Evolutionary conservation across 768 basidiomycete species (phyloP), one percentile per base, ranked within the genome.

Genomic region (Termitomyces heimii): DNA sequence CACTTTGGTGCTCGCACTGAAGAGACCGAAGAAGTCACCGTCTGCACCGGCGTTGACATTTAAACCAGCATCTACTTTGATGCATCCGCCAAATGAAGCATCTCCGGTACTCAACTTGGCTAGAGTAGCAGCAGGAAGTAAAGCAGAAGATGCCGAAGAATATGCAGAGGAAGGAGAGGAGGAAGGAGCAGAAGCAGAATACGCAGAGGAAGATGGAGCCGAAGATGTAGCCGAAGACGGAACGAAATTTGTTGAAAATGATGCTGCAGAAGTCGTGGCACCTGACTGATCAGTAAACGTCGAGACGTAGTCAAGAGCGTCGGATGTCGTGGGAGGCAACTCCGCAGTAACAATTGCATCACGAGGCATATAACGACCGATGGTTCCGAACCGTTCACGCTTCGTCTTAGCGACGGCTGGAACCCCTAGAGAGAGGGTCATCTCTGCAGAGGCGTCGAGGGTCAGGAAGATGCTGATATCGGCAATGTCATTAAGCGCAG

Each of bases 391-490:
- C 13, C 40, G 44, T 5, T 48, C 60, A n/a, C 56, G 56, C 39
- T 43, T 48, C n/a, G 35, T 50, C 20, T 53, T 52, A 35, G 54
- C 55, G 34, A 66, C 54, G 3, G 57, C 65, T 1, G 53, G 50
- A 16, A 56, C 72, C 1, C 69, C 67, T 1, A 71, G 61, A 1
- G 56, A 63, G 32, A 75, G 61, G 12, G 47, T 63, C 62, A 74
- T 61, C 22, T 65, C 62, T 0, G 74, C 73, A 22, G 66, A 71
- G 2, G 73, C 67, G 47, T 80, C 77, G 46, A 78, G 62, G 2
- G 75, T 70, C 39, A 82, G 61, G 65, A 75, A 79, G 22, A 82
- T 62, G 0, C 64, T 67, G 10, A 77, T 74, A 6, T 72, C 61
- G 3, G 69, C 75, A 10, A 62, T 53, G 28, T 68, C 69, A 13